A percentile compares a stretch with the other conserved stretches of the same genome.
Evolutionary conservation across 164 flowering plant species (phyloP).

Genomic region (Liquidambar formosana): DNA sequence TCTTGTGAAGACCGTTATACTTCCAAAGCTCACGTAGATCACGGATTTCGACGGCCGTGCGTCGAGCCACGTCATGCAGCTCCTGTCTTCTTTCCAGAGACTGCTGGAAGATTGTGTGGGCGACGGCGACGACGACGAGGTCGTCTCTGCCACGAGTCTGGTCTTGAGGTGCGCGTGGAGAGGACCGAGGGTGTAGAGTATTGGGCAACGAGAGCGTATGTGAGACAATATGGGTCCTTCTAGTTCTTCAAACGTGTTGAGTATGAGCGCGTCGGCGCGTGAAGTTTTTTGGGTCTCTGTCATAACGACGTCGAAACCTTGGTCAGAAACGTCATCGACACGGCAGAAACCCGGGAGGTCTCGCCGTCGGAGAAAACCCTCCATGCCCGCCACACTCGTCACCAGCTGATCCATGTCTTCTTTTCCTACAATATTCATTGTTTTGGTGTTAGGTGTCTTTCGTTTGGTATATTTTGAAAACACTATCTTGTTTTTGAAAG

Average conservation of each 20-base stretch:
- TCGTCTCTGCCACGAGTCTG: neutral
- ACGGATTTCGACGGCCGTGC: constrained; percentile 40
- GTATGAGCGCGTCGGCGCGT: constrained; percentile 20
- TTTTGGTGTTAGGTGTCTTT: no score
- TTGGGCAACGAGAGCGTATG: constrained; percentile 21
- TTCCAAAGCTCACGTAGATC: constrained; percentile 46
- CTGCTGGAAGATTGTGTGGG: constrained; percentile 26
- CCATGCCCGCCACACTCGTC: constrained; percentile 36
- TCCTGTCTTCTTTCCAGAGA: constrained; percentile 38
- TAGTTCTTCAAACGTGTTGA: constrained; percentile 35
- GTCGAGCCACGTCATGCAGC: constrained; percentile 59
- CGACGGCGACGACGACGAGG: neutral
- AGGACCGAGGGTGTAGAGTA: constrained; percentile 49
- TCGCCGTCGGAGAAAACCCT: constrained; percentile 33
- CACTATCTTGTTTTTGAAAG: no score
- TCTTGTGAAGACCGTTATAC: constrained; percentile 4
- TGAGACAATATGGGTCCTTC: constrained; percentile 27
- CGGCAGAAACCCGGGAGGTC: constrained; percentile 32
- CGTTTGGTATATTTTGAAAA: no score
- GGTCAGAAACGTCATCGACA: no score
- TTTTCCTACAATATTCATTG: constrained; percentile 24
- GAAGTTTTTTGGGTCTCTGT: no score
- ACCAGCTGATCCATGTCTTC: constrained; percentile 37
- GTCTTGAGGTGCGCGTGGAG: constrained; percentile 29
- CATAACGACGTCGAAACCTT: no score